Base-by-base conservation (phyloP, 192 early-diverging fungal genomes). In the Thoreauomyces humboldtii region DNA sequence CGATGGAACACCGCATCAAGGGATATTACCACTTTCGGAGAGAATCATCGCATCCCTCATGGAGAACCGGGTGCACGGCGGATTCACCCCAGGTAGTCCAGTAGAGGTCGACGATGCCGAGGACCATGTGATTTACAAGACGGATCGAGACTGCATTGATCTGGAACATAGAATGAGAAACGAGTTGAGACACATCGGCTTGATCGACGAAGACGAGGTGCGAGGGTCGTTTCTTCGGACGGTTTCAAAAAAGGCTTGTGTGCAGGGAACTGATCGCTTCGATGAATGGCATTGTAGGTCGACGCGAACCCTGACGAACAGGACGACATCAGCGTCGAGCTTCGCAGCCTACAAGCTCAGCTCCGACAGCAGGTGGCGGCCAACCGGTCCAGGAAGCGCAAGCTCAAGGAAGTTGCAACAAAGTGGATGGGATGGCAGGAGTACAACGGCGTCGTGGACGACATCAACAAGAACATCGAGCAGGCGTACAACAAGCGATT, bases 381-480 rank as follows among this genome's bases (percentile, higher is more conserved):
- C 31, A 98, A 98, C 71, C 74, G 67, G 17, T 55, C 54, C 45
- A 80, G 92, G 47, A 92, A 90, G 59, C 72, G 71, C 29, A 70
- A 78, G 19, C 70, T 98, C 28, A 70, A 86, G 14, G 78, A 88
- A 34, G 75, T 88, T 4, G 89, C 91, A 3, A 77, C 81, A 42
- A 79, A 86, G 32, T 86, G 88, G 61, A 83, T 92, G 36, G 91
- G 83, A 2, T 92, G 81, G 69, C 92, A 96, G 62, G 89, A 98
- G 74, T 98, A 92, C 76, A 87, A 83, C 27, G 79, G 85, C 28
- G 87, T 96, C 17, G 72, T 95, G 57, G 94, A 95, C 55, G 89
- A 90, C 50, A 77, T 93, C 31, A 92, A 96, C 67, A 90, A 87
- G 69, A 89, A 91, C 71, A 88, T 98, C 19, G 94, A 95, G 67